Percentiles rank a stretch among this genome's conserved stretches.
Evolutionary conservation across 1,284 basidiomycete genomes (phyloP).

Genomic region (Apiotrichum siamense): DNA sequence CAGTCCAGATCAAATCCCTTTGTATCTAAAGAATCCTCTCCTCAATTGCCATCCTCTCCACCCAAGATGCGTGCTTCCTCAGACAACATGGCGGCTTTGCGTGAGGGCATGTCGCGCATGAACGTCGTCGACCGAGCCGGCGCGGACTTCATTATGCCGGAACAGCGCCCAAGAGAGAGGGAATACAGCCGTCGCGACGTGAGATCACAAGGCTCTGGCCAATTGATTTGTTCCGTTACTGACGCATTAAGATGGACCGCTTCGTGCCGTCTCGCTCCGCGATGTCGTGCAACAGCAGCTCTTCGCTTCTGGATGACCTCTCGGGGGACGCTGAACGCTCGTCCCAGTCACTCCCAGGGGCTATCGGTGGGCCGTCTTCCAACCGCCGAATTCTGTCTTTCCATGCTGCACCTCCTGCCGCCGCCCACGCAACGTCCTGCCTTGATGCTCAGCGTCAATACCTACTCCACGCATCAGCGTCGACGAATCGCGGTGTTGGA

Average conservation of each 20-base stretch:
- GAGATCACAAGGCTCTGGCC: too few species aligned
- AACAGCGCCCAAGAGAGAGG: conserved; percentile 1
- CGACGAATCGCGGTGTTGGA: conserved; percentile 25
- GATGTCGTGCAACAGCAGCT: conserved; percentile 22
- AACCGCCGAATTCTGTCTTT: conserved; percentile 44
- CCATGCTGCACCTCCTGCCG: conserved; percentile 39
- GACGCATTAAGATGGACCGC: conserved; percentile 39
- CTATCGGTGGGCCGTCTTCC: conserved; percentile 24
- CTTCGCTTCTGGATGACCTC: conserved; percentile 22
- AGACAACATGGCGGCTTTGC: conserved; percentile 23
- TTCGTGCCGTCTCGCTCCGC: conserved; percentile 44
- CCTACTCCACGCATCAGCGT: conserved; percentile 29
- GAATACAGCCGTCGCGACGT: conserved; percentile 15
- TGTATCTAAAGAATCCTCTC: conserved; percentile 16
- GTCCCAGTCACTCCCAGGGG: conserved; percentile 27
- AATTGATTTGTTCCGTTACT: not conserved
- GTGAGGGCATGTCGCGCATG: conserved; percentile 41
- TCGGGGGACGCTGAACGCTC: conserved; percentile 30
- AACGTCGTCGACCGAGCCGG: conserved; percentile 29
- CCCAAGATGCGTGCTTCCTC: conserved; percentile 2
- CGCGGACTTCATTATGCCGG: conserved; percentile 14
- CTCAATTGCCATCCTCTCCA: conserved; percentile 8
- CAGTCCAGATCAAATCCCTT: conserved; percentile 32
- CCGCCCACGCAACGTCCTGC: conserved; percentile 42
- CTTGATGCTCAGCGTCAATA: conserved; percentile 43